phyloP scores from a whole-genome alignment of 768 basidiomycete species.

The Naganishia kalamii region DNA sequence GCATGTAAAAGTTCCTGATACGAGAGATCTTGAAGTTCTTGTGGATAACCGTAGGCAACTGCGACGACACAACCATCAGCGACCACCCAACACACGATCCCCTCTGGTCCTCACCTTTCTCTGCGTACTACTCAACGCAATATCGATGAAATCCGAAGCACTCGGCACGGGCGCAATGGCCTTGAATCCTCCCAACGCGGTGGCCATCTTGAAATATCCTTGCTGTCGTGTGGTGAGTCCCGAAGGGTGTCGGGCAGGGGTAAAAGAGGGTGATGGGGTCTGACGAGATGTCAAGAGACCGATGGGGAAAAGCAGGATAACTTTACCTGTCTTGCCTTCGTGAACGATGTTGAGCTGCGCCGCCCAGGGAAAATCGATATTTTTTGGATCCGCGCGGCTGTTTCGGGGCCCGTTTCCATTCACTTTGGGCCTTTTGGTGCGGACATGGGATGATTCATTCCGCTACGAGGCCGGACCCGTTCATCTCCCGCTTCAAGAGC shows the following conservation, averaged over 20 bases:
- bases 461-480: too few relatives aligned
- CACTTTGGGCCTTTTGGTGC: too few relatives aligned
- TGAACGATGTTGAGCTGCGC: neutral
- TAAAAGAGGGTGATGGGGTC: neutral
- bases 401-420: neutral
- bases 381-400: neutral
- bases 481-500: too few relatives aligned
- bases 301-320: neutral
- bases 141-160: slow-evolving; percentile 74
- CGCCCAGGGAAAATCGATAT: slow-evolving; percentile 9
- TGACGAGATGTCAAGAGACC: neutral
- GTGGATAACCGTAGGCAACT: slow-evolving; percentile 65
- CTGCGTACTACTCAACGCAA: slow-evolving; percentile 23
- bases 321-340: neutral
- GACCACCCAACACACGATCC: slow-evolving; percentile 26
- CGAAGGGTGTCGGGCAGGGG: neutral
- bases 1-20: slow-evolving; percentile 91
- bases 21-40: slow-evolving; percentile 99
- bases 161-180: slow-evolving; percentile 98
- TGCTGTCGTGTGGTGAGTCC: neutral
- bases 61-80: neutral
- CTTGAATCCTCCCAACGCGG: slow-evolving; percentile 53
- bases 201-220: neutral
- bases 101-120: slow-evolving; percentile 42
- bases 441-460: too few relatives aligned